Conservation (phyloP, 176 grass and related monocot genomes). For the Hyparrhenia diplandra region DNA sequence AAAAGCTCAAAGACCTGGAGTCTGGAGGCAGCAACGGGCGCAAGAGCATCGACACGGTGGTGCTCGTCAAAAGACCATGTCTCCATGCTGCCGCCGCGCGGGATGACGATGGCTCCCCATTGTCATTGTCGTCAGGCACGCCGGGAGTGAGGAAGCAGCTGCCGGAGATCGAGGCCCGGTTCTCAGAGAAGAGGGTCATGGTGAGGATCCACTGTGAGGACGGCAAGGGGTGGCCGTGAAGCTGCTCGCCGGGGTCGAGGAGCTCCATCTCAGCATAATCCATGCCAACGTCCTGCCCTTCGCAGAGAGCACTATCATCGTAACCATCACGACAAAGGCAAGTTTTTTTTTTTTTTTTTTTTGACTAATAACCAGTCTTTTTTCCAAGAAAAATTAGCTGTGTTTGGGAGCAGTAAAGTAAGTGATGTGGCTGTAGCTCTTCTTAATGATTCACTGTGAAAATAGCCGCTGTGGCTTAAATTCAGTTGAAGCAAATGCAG, state of each 20-base stretch:
- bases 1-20: conserved; percentile 52
- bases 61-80: conserved; percentile 43
- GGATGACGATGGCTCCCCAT: background rate
- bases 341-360: background rate
- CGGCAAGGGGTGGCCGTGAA: conserved; percentile 43
- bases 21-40: background rate
- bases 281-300: conserved; percentile 62
- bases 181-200: conserved; percentile 46
- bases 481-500: too few species aligned
- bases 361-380: background rate
- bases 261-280: conserved; percentile 43
- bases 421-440: too few species aligned
- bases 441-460: too few species aligned
- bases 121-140: background rate
- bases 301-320: conserved; percentile 31
- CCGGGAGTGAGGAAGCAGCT: background rate
- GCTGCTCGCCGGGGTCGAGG: conserved; percentile 53
- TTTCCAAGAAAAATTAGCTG: background rate
- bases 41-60: conserved; percentile 27
- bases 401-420: too few species aligned
- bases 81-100: conserved; percentile 5
- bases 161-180: conserved; percentile 50
- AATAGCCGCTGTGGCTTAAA: too few species aligned
- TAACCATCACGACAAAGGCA: conserved; percentile 66
- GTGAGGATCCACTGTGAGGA: conserved; percentile 52